Conservation (phyloP, 2,329 filamentous ascomycete species). For the Sporothrix dimorphospora region DNA sequence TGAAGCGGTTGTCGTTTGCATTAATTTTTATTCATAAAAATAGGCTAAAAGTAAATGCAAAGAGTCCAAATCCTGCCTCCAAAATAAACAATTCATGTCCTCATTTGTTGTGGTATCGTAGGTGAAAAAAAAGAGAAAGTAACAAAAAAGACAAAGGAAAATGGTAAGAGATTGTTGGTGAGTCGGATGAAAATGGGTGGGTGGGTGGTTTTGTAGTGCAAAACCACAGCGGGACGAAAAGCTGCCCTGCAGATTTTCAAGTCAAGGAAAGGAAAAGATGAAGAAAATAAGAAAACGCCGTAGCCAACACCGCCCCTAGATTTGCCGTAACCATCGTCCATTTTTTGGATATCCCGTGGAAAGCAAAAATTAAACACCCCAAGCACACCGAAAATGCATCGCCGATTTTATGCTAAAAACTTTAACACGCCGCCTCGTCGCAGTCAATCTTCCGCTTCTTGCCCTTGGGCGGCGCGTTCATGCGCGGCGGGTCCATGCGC, state of each 20-base stretch:
- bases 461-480: conserved; percentile 88
- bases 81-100: conserved; percentile 14
- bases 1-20: too few relatives aligned
- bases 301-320: background rate
- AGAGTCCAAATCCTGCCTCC: conserved; percentile 3
- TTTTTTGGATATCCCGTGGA: conserved; percentile 7
- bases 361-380: background rate
- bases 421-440: conserved; percentile 27
- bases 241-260: conserved; percentile 20
- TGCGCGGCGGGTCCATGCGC: conserved; percentile 59
- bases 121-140: background rate
- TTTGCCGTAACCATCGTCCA: background rate
- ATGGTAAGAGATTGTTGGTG: background rate
- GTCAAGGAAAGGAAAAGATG: background rate
- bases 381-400: background rate
- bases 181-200: background rate
- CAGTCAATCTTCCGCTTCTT: conserved; percentile 78
- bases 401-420: background rate
- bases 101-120: conserved; percentile 25
- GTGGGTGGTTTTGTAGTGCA: background rate
- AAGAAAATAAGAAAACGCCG: background rate
- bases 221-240: conserved; percentile 19
- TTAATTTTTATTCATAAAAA: background rate
- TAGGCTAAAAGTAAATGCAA: background rate
- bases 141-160: conserved; percentile 18